phyloP scores from a whole-genome alignment of 441 rosid species.

The Jatropha podagrica region DNA sequence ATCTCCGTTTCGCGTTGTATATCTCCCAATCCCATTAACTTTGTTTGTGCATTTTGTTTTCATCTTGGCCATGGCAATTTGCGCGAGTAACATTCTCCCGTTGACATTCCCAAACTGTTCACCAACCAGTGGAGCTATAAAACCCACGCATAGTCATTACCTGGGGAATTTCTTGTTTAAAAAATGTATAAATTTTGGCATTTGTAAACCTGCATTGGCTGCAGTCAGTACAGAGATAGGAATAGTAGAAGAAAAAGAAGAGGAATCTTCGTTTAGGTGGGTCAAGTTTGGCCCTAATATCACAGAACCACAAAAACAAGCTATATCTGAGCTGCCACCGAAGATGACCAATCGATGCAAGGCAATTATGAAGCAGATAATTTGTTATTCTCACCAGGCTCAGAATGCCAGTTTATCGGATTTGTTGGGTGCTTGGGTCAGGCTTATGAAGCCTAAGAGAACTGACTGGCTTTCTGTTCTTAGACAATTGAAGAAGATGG shows the following conservation, averaged over 20 bases:
- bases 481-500: conserved; percentile 55
- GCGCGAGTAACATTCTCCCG: background rate
- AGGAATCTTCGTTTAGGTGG: conserved; percentile 50
- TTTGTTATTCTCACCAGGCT: conserved; percentile 39
- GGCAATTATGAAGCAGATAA: conserved; percentile 67
- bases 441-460: conserved; percentile 70
- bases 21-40: no score
- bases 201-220: conserved; percentile 21
- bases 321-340: conserved; percentile 51
- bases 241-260: conserved; percentile 20
- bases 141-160: conserved; percentile 19
- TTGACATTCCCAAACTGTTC: conserved; percentile 23
- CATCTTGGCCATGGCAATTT: no score
- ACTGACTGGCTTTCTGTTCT: conserved; percentile 85
- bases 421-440: conserved; percentile 67
- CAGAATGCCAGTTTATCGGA: conserved; percentile 40
- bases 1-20: no score
- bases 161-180: conserved; percentile 17
- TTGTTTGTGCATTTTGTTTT: no score
- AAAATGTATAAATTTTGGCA: conserved; percentile 18
- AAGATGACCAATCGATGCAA: conserved; percentile 69
- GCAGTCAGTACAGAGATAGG: conserved; percentile 22
- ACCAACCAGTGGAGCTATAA: conserved; percentile 19
- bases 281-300: conserved; percentile 29
- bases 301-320: conserved; percentile 48